These are phyloP conservation scores for Pelargonium myrrhifolium DNA, from an alignment of 441 rosid species.

Conservation along the genomic window DNA sequence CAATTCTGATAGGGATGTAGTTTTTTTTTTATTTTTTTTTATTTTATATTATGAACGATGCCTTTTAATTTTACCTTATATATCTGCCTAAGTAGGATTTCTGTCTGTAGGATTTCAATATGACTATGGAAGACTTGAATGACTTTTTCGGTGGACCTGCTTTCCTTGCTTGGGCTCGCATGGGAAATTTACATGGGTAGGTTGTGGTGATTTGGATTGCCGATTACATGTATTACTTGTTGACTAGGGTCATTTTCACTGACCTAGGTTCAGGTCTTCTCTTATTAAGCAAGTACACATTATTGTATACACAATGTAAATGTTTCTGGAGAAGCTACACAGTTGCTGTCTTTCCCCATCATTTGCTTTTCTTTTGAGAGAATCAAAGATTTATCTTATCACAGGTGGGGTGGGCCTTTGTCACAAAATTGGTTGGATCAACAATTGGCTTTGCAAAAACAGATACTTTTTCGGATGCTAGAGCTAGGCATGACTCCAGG, in stretches of 20 bases:
- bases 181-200: slow-evolving; percentile 97
- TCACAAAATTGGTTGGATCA: slow-evolving; percentile 77
- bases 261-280: slow-evolving; percentile 1
- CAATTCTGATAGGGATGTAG: neutral
- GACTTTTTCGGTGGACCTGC: slow-evolving; percentile 97
- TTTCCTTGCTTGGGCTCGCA: slow-evolving; percentile 99
- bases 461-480: slow-evolving; percentile 72
- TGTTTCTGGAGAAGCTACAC: slow-evolving; percentile 2
- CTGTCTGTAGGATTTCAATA: slow-evolving; percentile 60
- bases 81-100: slow-evolving; percentile 13
- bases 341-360: neutral
- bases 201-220: slow-evolving; percentile 16
- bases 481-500: slow-evolving; percentile 99
- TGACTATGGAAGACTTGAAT: slow-evolving; percentile 58
- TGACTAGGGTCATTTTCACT: slow-evolving; percentile 1
- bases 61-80: neutral
- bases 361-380: slow-evolving; percentile 9
- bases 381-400: slow-evolving; percentile 12
- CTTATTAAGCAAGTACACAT: neutral
- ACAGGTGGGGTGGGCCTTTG: slow-evolving; percentile 97
- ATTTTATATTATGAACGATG: neutral
- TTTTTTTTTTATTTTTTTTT: too few species aligned
- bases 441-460: slow-evolving; percentile 76
- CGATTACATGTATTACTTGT: neutral
- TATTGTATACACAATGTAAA: neutral